Percentiles rank a stretch among this genome's conserved stretches.
Evolutionary conservation across 495 filamentous ascomycete genomes (phyloP).

Genomic region (Xylaria sp.): DNA sequence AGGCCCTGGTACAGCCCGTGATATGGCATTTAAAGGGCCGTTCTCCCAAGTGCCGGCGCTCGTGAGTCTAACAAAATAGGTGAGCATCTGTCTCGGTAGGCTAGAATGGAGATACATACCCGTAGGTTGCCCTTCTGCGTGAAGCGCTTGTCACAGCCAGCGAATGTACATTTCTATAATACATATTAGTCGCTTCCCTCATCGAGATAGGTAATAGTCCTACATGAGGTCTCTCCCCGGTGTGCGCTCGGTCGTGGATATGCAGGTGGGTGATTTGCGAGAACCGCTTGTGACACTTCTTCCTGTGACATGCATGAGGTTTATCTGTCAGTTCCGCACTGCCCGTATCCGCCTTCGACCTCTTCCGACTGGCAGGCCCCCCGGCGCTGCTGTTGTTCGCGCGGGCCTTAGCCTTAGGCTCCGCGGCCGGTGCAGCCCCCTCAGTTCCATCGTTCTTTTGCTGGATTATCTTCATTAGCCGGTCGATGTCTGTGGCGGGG

Average conservation of each 20-base stretch:
- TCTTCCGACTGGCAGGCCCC: constrained; percentile 14
- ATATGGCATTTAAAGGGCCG: constrained; percentile 83
- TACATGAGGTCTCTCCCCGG: constrained; percentile 90
- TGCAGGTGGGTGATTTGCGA: constrained; percentile 93
- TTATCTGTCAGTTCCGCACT: constrained; percentile 55
- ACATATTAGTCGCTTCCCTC: neutral
- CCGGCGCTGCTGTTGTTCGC: neutral
- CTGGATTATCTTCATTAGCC: constrained; percentile 92
- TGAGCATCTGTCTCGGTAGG: constrained; percentile 13
- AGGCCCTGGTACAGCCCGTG: constrained; percentile 71
- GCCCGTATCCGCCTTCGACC: constrained; percentile 25
- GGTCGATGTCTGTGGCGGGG: constrained; percentile 85
- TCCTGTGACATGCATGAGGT: constrained; percentile 77
- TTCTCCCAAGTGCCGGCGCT: constrained; percentile 82
- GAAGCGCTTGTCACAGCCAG: constrained; percentile 79
- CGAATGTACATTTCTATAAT: constrained; percentile 72
- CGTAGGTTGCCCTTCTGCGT: constrained; percentile 90
- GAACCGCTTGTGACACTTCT: constrained; percentile 81
- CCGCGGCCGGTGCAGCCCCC: constrained; percentile 21
- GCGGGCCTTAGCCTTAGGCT: constrained; percentile 23
- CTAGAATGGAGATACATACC: constrained; percentile 54
- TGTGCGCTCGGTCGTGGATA: constrained; percentile 89
- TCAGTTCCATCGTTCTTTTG: constrained; percentile 54
- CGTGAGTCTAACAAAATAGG: constrained; percentile 71
- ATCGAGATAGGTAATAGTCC: constrained; percentile 32